phyloP scores from a whole-genome alignment of 2,329 filamentous ascomycete genomes.

The Arachnomyces sp. region DNA sequence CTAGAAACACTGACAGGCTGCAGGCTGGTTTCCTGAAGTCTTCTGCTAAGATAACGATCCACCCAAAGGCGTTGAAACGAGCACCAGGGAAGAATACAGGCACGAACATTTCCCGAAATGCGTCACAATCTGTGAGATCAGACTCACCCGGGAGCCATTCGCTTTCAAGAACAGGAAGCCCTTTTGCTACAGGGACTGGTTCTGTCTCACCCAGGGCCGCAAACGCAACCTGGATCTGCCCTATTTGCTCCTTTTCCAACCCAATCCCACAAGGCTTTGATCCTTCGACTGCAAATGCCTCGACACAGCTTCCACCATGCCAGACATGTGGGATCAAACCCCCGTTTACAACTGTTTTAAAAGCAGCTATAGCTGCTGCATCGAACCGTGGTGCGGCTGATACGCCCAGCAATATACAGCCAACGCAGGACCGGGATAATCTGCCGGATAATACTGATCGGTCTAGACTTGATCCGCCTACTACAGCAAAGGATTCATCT shows the following conservation, averaged over 20 bases:
- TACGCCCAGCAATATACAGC: slow-evolving; percentile 4
- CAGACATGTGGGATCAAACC: slow-evolving; percentile 92
- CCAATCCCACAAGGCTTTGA: slow-evolving; percentile 91
- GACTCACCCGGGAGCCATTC: slow-evolving; percentile 26
- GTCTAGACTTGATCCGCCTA: neutral
- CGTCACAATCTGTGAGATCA: slow-evolving; percentile 20
- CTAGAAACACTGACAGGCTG: slow-evolving; percentile 13
- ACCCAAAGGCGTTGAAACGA: slow-evolving; percentile 69
- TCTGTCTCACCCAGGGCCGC: slow-evolving; percentile 29
- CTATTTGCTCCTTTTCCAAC: slow-evolving; percentile 92
- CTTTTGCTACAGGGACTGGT: slow-evolving; percentile 26
- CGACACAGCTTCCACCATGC: slow-evolving; percentile 77
- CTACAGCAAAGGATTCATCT: slow-evolving; percentile 3
- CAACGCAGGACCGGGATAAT: slow-evolving; percentile 1
- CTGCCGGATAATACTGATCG: neutral
- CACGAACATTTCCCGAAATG: slow-evolving; percentile 36
- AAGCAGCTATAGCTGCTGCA: slow-evolving; percentile 72
- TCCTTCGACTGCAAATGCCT: slow-evolving; percentile 65
- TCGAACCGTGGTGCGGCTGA: slow-evolving; percentile 35
- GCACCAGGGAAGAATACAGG: slow-evolving; percentile 46
- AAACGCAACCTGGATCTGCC: slow-evolving; percentile 83
- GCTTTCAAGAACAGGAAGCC: slow-evolving; percentile 21
- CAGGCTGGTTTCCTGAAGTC: slow-evolving; percentile 90
- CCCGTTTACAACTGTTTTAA: slow-evolving; percentile 69
- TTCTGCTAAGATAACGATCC: slow-evolving; percentile 82